Evolutionary conservation across 139 green algal genomes (phyloP).

Genomic region (Ettlia oleoabundans): DNA sequence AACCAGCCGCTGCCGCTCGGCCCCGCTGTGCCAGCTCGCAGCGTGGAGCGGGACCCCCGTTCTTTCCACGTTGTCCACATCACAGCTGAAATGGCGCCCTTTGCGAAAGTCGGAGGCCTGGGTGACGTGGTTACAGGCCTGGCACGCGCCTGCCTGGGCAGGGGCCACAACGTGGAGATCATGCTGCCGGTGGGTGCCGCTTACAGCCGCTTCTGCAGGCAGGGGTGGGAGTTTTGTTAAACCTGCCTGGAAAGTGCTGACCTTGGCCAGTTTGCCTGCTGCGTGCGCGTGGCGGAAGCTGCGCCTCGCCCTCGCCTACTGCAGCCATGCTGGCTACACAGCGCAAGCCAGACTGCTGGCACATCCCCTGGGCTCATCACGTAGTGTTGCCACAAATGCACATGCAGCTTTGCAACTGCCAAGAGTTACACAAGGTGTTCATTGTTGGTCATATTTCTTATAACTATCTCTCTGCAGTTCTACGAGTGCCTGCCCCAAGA

Average conservation of each 20-base stretch:
- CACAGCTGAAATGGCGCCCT: slow-evolving; percentile 92
- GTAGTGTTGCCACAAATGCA: too few relatives aligned
- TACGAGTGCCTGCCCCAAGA: slow-evolving; percentile 86
- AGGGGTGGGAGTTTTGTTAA: background rate
- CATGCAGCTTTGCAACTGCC: too few relatives aligned
- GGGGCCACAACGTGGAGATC: slow-evolving; percentile 81
- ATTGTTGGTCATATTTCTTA: background rate
- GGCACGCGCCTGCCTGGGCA: slow-evolving; percentile 63
- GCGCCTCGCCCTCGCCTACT: too few relatives aligned
- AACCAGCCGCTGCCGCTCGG: slow-evolving; percentile 8
- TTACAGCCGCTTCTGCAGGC: too few relatives aligned
- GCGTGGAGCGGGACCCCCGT: slow-evolving; percentile 35
- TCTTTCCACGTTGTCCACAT: slow-evolving; percentile 88
- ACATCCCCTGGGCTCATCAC: too few relatives aligned
- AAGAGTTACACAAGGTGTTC: background rate
- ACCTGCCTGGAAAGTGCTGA: too few relatives aligned
- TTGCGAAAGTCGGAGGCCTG: slow-evolving; percentile 95
- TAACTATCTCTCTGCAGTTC: slow-evolving; percentile 76
- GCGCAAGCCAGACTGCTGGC: too few relatives aligned
- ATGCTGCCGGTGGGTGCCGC: slow-evolving; percentile 55
- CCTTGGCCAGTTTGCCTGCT: too few relatives aligned
- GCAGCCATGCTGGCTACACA: too few relatives aligned
- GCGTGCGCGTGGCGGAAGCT: too few relatives aligned
- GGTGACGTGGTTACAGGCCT: slow-evolving; percentile 93
- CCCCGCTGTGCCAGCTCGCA: background rate